Base-by-base conservation (phyloP, 371 early-diverging fungal species). In the Zychaea mexicana region DNA sequence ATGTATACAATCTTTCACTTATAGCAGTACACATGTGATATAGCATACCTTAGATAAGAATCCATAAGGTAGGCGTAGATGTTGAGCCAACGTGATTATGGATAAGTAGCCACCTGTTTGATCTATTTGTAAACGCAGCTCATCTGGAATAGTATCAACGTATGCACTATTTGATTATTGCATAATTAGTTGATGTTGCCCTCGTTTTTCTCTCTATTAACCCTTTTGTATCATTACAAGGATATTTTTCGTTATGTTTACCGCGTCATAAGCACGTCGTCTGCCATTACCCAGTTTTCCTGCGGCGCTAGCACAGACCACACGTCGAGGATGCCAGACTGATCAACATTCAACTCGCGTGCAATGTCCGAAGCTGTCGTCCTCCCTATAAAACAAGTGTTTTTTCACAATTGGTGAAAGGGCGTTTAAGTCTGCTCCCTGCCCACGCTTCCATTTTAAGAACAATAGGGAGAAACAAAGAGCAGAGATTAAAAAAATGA, bases 31-130 rank as follows among this genome's bases (percentile, higher is more conserved):
- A 30, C 2, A n/a, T 9, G 9, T 62, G 26, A 6, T 13, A 55
- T 33, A 15, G 10, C 57, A 30, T 67, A 65, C 71, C 65, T 67
- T 53, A 32, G 53, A 61, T 38, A 71, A n/a, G 33, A 59, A 65
- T 19, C 52, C 31, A 52, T 67, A 65, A 5, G 71, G 71, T 21
- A 71, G 57, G 5, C 66, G 42, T 30, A 53, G 47, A 9, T 59
- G 52, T 46, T 67, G 71, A 12, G 71, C 63, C 57, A 64, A 53
- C 10, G 58, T 39, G 39, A 67, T 56, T n/a, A 67, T 19, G 10
- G 71, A 71, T 28, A 66, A 17, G 22, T 57, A 55, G 19, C 71
- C 68, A 22, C 22, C 22, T 36, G 55, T 38, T 21, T 53, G 46
- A 19, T 42, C 55, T 13, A 71, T 54, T 21, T 62, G 33, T 3